Evolutionary conservation across 129 eudicot genomes (phyloP).

Genomic region (Ambrosia artemisiifolia): DNA sequence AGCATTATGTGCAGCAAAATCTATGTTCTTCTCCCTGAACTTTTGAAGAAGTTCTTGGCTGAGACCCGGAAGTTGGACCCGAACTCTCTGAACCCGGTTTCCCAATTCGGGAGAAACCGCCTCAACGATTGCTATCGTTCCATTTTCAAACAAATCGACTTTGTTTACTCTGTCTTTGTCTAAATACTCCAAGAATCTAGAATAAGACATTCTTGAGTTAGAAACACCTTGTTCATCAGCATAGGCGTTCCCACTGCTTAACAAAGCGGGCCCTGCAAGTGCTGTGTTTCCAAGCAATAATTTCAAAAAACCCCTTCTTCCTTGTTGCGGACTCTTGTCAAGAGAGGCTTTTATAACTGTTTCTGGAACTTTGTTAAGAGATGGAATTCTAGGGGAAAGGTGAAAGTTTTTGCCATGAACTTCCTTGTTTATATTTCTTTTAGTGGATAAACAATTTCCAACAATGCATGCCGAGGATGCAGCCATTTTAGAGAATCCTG

Average conservation of each 20-base stretch:
- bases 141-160: conserved; percentile 91
- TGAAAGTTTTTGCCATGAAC: conserved; percentile 37
- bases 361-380: conserved; percentile 44
- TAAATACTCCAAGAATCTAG: conserved; percentile 86
- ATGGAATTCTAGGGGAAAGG: conserved; percentile 43
- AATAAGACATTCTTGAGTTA: conserved; percentile 96
- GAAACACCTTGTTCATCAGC: conserved; percentile 92
- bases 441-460: conserved; percentile 46
- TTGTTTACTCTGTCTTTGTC: conserved; percentile 88
- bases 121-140: conserved; percentile 95
- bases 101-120: conserved; percentile 97
- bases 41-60: conserved; percentile 97
- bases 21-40: conserved; percentile 90
- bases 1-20: conserved; percentile 97
- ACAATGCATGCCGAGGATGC: conserved; percentile 76
- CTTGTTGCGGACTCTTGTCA: conserved; percentile 46
- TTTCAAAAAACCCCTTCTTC: conserved; percentile 80
- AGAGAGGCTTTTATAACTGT: conserved; percentile 51
- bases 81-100: conserved; percentile 93
- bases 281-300: conserved; percentile 28
- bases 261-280: conserved; percentile 49
- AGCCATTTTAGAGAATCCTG: conserved; percentile 47
- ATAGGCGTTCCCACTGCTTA: conserved; percentile 59
- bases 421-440: neutral
- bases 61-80: conserved; percentile 97